Conservation (phyloP, 306 rosid genomes). For the Mucuna pruriens region DNA sequence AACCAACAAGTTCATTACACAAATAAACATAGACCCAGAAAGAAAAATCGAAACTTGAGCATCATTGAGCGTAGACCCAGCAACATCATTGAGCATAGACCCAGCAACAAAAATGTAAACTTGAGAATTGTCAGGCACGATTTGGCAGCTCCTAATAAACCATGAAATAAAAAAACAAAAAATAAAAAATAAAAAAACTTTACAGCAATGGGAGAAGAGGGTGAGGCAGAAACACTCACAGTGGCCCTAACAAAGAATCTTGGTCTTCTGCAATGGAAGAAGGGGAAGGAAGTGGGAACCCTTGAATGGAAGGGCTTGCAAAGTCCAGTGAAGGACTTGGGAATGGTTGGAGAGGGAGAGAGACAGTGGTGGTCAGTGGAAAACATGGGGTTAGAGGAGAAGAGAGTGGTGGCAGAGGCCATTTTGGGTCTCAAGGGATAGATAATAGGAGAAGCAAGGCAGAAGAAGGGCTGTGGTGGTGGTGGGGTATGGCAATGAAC, state of each 20-base stretch:
- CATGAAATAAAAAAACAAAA: not conserved
- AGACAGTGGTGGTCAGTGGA: slow-evolving; percentile 46
- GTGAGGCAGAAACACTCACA: slow-evolving; percentile 43
- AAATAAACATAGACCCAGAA: slow-evolving; percentile 16
- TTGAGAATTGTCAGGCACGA: not conserved
- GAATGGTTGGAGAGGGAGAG: slow-evolving; percentile 52
- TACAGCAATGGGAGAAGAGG: not conserved
- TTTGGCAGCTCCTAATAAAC: not conserved
- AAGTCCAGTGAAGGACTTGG: slow-evolving; percentile 70
- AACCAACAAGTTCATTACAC: not conserved
- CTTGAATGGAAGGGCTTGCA: slow-evolving; percentile 63
- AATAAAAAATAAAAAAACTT: not conserved
- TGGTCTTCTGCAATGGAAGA: slow-evolving; percentile 47
- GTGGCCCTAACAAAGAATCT: slow-evolving; percentile 72
- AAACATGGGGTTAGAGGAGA: slow-evolving; percentile 59
- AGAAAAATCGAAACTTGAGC: slow-evolving; percentile 26
- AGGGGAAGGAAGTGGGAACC: slow-evolving; percentile 51
- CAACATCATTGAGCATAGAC: slow-evolving; percentile 21
- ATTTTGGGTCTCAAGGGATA: slow-evolving; percentile 8
- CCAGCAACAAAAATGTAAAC: slow-evolving; percentile 37
- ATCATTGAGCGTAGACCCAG: slow-evolving; percentile 26
- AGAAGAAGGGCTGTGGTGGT: not conserved
- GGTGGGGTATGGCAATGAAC: not conserved
- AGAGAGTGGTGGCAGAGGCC: slow-evolving; percentile 69
- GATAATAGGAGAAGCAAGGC: not conserved